Percentiles rank a stretch among this genome's conserved stretches.
These are phyloP conservation scores for Polytrichum formosum DNA, from an alignment of 225 moss, liverwort and hornwort genomes.

Conservation along the genomic window DNA sequence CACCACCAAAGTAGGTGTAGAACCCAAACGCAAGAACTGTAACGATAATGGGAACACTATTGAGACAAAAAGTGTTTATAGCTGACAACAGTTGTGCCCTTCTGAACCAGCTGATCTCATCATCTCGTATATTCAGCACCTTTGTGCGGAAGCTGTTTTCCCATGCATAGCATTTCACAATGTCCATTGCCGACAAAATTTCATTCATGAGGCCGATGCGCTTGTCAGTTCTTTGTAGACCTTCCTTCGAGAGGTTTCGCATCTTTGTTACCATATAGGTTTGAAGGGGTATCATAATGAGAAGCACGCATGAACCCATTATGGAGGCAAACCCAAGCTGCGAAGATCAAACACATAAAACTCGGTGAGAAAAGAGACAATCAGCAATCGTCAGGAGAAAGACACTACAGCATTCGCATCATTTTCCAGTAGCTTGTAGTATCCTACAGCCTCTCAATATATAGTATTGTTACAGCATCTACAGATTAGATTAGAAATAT, in stretches of 20 bases:
- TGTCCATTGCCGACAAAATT: slow-evolving; percentile 61
- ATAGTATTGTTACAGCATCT: no score
- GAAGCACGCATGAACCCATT: slow-evolving; percentile 48
- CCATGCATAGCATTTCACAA: slow-evolving; percentile 91
- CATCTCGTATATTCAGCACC: slow-evolving; percentile 43
- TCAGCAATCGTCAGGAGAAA: no score
- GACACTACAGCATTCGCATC: no score
- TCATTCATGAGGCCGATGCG: slow-evolving; percentile 65
- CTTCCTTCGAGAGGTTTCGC: slow-evolving; percentile 33
- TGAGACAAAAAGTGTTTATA: slow-evolving; percentile 44
- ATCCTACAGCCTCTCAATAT: no score
- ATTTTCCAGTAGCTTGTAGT: no score
- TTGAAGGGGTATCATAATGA: slow-evolving; percentile 57
- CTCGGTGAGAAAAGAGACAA: slow-evolving; percentile 8
- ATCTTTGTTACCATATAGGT: slow-evolving; percentile 40
- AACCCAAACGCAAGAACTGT: slow-evolving; percentile 59
- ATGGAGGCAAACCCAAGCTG: slow-evolving; percentile 58
- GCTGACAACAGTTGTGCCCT: slow-evolving; percentile 56
- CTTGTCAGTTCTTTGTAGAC: slow-evolving; percentile 52
- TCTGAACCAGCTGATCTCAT: slow-evolving; percentile 50
- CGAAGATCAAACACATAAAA: slow-evolving; percentile 7
- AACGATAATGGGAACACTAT: slow-evolving; percentile 40
- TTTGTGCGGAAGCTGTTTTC: slow-evolving; percentile 55
- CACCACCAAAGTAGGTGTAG: slow-evolving; percentile 47
- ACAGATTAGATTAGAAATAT: no score